Base-by-base conservation (phyloP, 1,284 basidiomycete genomes). In the Gymnopus androsaceus region DNA sequence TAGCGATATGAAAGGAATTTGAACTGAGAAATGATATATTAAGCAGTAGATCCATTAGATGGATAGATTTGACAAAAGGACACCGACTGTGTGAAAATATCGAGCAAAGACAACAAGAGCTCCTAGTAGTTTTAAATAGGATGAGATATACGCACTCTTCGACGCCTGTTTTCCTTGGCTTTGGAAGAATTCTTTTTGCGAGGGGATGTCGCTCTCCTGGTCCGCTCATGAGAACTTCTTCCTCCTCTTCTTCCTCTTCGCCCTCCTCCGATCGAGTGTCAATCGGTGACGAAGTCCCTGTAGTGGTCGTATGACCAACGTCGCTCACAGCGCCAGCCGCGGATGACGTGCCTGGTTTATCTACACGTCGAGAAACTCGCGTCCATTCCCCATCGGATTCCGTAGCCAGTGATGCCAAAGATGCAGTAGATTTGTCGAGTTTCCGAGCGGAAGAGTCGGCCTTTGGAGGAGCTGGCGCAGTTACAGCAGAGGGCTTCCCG, bases 151-250 rank as follows among this genome's bases (percentile, higher is more conserved):
- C 81, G 61, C 63, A 87, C 87, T 86, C 85, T 49, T 88, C 85
- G 15, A 87, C 80, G n/a, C 72, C 79, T 3, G 85, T 87, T 66
- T 82, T 82, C 50, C 76, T 72, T 15, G 83, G 75, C 61, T 81
- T 84, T 15, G 85, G 82, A 19, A 83, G 64, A 55, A 84, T 63
- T 64, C 75, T 79, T 69, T 88, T 85, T 2, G 82, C 83, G 11
- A 87, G 72, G 3, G 84, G 81, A 51, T 74, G 62, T 55, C 66
- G 69, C 59, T 66, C 58, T 15, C 21, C 53, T 49, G 54, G 59
- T 63, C 50, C 59, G 57, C 6, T 46, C 59, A 44, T 51, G 57
- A 62, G 33, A 23, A 51, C 46, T 45, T 55, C 59, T 46, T 60
- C 67, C 44, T 69, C 64, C 53, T 75, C 72, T 46, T 67, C 70